Conservation (phyloP, 768 basidiomycete species). For the Collybiopsis confluens region DNA sequence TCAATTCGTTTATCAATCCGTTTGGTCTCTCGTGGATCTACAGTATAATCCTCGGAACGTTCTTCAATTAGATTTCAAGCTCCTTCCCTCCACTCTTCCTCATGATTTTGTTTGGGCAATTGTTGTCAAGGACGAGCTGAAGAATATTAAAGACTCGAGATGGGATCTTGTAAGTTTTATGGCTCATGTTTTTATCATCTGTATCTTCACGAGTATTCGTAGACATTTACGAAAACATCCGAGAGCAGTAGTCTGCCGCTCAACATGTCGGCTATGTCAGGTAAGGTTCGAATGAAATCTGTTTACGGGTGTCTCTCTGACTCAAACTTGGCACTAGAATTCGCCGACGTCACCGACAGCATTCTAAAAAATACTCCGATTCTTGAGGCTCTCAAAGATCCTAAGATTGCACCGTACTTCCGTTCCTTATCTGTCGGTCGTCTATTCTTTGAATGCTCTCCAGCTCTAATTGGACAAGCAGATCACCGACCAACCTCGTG, state of each 20-base stretch:
- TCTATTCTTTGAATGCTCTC: not conserved
- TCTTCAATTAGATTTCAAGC: slow-evolving; percentile 75
- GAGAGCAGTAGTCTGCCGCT: slow-evolving; percentile 62
- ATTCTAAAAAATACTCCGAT: slow-evolving; percentile 64
- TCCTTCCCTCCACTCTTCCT: slow-evolving; percentile 45
- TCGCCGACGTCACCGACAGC: slow-evolving; percentile 78
- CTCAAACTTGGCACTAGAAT: slow-evolving; percentile 44
- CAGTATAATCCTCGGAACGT: slow-evolving; percentile 68
- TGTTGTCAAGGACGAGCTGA: slow-evolving; percentile 75
- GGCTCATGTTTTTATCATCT: not conserved
- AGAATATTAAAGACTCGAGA: slow-evolving; percentile 60
- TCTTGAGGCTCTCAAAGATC: slow-evolving; percentile 54
- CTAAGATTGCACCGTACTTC: slow-evolving; percentile 70
- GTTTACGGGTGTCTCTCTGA: not conserved
- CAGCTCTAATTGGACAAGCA: slow-evolving; percentile 18
- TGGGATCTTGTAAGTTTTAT: slow-evolving; percentile 85
- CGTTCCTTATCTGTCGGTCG: slow-evolving; percentile 79
- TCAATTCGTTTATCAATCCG: slow-evolving; percentile 58
- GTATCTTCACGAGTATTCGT: slow-evolving; percentile 6
- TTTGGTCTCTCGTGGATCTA: slow-evolving; percentile 67
- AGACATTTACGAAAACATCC: slow-evolving; percentile 81
- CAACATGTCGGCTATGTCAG: slow-evolving; percentile 72
- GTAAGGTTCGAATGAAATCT: slow-evolving; percentile 23
- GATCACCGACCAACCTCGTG: slow-evolving; percentile 84
- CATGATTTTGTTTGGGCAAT: slow-evolving; percentile 80